Percentiles rank a stretch among this genome's conserved stretches.
Evolutionary conservation across 305 asterid genomes (phyloP).

Genomic region (Fraxinus velutina): DNA sequence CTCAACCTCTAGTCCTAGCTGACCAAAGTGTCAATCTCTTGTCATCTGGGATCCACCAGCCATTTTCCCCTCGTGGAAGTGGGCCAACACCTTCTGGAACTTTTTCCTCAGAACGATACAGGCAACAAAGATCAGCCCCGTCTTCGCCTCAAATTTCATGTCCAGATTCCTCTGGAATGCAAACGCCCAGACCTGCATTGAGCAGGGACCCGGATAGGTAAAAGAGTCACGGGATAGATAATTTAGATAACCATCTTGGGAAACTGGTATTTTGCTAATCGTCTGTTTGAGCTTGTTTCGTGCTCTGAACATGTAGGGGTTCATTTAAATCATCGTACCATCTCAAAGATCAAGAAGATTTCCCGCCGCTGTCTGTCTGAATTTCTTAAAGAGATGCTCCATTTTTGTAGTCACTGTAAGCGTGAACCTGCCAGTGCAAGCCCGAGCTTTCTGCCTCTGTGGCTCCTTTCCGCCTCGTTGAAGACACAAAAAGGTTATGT

Average conservation of each 20-base stretch:
- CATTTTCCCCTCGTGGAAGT: constrained; percentile 40
- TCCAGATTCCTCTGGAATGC: constrained; percentile 33
- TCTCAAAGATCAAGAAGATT: constrained; percentile 77
- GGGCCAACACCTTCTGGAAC: constrained; percentile 26
- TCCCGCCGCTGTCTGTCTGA: constrained; percentile 72
- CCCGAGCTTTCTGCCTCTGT: constrained; percentile 41
- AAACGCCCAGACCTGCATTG: constrained; percentile 31
- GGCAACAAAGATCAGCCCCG: constrained; percentile 32
- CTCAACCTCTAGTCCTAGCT: constrained; percentile 29
- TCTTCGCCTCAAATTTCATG: constrained; percentile 31
- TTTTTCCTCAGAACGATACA: constrained; percentile 28
- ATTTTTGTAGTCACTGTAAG: constrained; percentile 19
- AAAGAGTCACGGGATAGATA: constrained; percentile 22
- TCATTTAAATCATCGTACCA: constrained; percentile 58
- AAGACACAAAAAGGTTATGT: not conserved
- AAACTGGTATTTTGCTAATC: constrained; percentile 29
- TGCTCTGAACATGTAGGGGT: constrained; percentile 51
- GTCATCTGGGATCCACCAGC: constrained; percentile 26
- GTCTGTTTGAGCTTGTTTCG: constrained; percentile 30
- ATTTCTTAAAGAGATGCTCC: constrained; percentile 7
- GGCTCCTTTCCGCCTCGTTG: constrained; percentile 28
- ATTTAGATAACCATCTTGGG: constrained; percentile 18
- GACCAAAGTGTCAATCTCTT: constrained; percentile 19
- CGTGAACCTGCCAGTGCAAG: constrained; percentile 23
- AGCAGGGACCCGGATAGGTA: constrained; percentile 64